Evolutionary conservation across 805 yeast genomes (phyloP).

Genomic region (Candida sanyiensis): DNA sequence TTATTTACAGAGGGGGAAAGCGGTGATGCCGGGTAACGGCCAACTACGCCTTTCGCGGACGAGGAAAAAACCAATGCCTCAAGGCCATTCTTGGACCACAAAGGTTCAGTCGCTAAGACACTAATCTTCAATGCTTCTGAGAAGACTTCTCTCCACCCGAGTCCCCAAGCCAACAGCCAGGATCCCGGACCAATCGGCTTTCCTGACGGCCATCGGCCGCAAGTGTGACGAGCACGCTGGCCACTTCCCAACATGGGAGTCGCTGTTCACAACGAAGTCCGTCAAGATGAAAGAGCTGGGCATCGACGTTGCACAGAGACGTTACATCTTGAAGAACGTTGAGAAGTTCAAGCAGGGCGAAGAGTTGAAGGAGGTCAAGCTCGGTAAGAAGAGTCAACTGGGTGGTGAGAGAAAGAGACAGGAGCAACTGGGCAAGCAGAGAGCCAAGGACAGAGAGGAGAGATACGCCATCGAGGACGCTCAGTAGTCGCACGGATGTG

Average conservation of each 20-base stretch:
- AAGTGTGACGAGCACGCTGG: conserved; percentile 61
- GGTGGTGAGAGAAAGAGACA: conserved; percentile 86
- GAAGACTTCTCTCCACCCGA: conserved; percentile 5
- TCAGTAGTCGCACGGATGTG: neutral
- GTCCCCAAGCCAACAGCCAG: conserved; percentile 45
- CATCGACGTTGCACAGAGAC: conserved; percentile 63
- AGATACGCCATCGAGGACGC: conserved; percentile 27
- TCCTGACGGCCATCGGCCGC: conserved; percentile 76
- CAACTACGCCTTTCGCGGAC: too few species aligned
- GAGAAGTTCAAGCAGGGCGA: conserved; percentile 58
- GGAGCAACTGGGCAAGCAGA: conserved; percentile 55
- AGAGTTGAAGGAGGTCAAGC: conserved; percentile 47
- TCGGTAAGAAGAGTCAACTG: conserved; percentile 64
- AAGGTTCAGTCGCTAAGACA: too few species aligned
- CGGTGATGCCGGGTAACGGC: too few species aligned
- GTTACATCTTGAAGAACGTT: conserved; percentile 68
- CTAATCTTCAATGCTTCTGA: neutral
- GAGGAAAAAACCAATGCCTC: too few species aligned
- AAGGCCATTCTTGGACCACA: too few species aligned
- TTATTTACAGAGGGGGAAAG: too few species aligned
- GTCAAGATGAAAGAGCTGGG: conserved; percentile 67
- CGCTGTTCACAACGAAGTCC: conserved; percentile 54
- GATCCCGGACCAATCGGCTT: conserved; percentile 67
- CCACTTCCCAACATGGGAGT: conserved; percentile 62
- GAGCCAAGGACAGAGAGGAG: conserved; percentile 34